Evolutionary conservation across 2,329 filamentous ascomycete species (phyloP), one percentile per base, ranked within the genome.

Genomic region (Annulohypoxylon truncatum): DNA sequence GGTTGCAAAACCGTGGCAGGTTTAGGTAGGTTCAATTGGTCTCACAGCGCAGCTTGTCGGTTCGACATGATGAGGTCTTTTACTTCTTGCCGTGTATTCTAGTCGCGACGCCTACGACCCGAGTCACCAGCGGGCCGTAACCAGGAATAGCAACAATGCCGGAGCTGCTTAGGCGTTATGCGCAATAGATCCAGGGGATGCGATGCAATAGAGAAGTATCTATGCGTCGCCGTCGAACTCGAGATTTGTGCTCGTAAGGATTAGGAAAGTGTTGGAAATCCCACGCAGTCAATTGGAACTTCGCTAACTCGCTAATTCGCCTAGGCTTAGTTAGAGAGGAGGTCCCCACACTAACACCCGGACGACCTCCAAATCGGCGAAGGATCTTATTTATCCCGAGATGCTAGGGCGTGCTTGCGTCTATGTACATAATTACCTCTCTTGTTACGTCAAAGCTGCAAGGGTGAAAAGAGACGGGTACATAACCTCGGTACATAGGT

Each of bases 11-110:
- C 12, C 12, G 18, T 13, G 6, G 29, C 26, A n/a, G 18, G 20
- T 26, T 28, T 46, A n/a, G 18, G 20, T 26, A 29, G 18, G 9
- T 33, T 48, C 61, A 51, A 60, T 67, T 42, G 52, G 55, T 76
- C 84, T 82, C 69, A 87, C 85, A 87, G 71, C 28, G 82, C 81
- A 72, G 84, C 84, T 75, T 82, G 82, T 77, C 81, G 80, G 58
- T 81, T 80, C 67, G 81, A 80, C 81, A 83, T 83, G 65, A 51
- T 76, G 74, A 68, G 67, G 60, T 61, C 64, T 67, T 59, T 68
- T 66, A 42, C 50, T 69, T 28, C 31, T 61, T 33, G 33, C 26
- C 35, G 20, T 59, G 40, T 48, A 22, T 31, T 38, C 42, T 33
- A 54, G 24, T 35, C 54, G 55, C 60, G 29, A 67, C 31, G 52